Conservation (phyloP, 1,284 basidiomycete genomes). For the Volvariella surrecta region DNA sequence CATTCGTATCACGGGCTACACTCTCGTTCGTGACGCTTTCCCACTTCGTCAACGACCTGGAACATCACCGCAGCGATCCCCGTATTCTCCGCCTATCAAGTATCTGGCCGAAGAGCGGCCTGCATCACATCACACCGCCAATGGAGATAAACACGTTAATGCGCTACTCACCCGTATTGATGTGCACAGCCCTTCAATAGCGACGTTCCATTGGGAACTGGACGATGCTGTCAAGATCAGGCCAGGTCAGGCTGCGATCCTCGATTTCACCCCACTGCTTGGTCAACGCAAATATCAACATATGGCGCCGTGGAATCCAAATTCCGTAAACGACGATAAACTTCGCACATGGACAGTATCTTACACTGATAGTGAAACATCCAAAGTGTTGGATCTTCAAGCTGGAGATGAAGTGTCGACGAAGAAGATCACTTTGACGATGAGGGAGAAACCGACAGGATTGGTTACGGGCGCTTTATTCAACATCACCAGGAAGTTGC, state of each 20-base stretch:
- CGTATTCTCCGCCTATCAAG: conserved; percentile 53
- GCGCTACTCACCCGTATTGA: conserved; percentile 28
- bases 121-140: conserved; percentile 7
- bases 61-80: conserved; percentile 23
- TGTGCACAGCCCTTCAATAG: conserved; percentile 38
- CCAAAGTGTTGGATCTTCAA: conserved; percentile 12
- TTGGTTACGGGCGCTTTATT: conserved; percentile 45
- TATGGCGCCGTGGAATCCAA: conserved; percentile 37
- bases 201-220: conserved; percentile 45
- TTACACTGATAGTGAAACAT: conserved; percentile 14
- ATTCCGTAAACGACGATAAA: conserved; percentile 50
- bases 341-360: conserved; percentile 63
- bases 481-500: conserved; percentile 31
- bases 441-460: conserved; percentile 30
- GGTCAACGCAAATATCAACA: conserved; percentile 39
- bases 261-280: conserved; percentile 45
- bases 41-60: conserved; percentile 37
- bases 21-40: conserved; percentile 45
- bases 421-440: background rate
- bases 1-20: conserved; percentile 41
- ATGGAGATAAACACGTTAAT: conserved; percentile 19
- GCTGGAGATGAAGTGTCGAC: conserved; percentile 33
- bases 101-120: conserved; percentile 40
- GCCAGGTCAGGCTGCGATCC: conserved; percentile 46
- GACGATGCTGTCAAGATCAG: conserved; percentile 25